phyloP scores from a whole-genome alignment of 2,329 filamentous ascomycete species.

The Penicillium aurantiogriseum region DNA sequence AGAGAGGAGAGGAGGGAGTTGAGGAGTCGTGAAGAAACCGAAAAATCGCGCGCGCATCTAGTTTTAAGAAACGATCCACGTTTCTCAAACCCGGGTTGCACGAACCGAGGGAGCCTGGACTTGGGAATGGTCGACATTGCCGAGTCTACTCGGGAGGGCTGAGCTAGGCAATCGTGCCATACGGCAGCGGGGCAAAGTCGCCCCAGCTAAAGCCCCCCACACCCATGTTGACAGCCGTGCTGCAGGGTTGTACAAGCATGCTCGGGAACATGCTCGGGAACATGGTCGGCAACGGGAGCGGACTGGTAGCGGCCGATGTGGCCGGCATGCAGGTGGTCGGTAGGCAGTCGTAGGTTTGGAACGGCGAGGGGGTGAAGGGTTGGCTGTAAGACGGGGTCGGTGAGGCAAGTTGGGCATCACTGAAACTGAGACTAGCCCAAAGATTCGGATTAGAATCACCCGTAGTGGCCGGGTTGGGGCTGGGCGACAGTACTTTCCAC shows the following conservation, averaged over 20 bases:
- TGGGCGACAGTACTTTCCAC: conserved; percentile 90
- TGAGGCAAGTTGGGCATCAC: conserved; percentile 70
- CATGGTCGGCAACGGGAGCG: conserved; percentile 82
- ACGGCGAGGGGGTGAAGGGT: conserved; percentile 68
- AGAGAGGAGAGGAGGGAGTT: neutral
- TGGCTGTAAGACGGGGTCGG: conserved; percentile 78
- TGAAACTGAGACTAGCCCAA: conserved; percentile 77
- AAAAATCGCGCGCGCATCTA: neutral
- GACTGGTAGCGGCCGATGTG: conserved; percentile 69
- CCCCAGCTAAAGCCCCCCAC: conserved; percentile 75
- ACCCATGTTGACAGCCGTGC: conserved; percentile 71
- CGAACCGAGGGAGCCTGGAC: conserved; percentile 4
- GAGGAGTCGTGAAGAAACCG: neutral
- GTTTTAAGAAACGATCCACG: conserved; percentile 21
- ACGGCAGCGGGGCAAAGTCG: conserved; percentile 67
- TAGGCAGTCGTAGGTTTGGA: conserved; percentile 72
- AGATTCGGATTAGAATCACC: conserved; percentile 70
- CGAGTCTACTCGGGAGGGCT: conserved; percentile 33
- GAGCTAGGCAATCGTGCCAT: conserved; percentile 71
- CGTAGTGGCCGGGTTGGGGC: conserved; percentile 69
- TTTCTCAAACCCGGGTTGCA: neutral
- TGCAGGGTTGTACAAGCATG: conserved; percentile 80
- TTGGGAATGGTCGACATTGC: conserved; percentile 27
- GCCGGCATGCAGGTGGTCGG: conserved; percentile 71
- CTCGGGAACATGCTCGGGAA: conserved; percentile 53